Percentiles rank a stretch among this genome's conserved stretches.
Evolutionary conservation across 176 grass and related monocot genomes (phyloP).

Genomic region (Cenchrus americanus): DNA sequence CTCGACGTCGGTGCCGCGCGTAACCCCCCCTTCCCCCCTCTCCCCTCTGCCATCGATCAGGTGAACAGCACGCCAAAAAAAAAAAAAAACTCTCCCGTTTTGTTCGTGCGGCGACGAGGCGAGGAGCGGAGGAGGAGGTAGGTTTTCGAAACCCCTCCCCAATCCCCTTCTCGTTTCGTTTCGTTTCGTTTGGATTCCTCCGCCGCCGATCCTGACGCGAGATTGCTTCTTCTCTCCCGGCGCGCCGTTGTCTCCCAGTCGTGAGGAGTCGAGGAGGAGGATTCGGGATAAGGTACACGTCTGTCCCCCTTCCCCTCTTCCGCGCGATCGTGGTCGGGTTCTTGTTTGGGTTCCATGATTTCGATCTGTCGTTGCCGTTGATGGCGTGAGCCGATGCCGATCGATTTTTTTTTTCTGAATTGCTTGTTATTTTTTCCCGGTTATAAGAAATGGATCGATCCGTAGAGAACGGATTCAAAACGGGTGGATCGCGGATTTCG

Average conservation of each 20-base stretch:
- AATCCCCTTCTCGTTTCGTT: background rate
- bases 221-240: background rate
- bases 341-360: background rate
- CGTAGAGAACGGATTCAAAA: background rate
- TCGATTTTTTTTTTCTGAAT: background rate
- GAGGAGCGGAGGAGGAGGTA: constrained; percentile 6
- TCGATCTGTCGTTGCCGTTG: background rate
- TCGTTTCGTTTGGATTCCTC: background rate
- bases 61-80: constrained; percentile 1
- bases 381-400: background rate
- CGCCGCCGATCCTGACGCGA: constrained; percentile 26
- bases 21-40: background rate
- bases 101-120: constrained; percentile 15
- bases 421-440: background rate
- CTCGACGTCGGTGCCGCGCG: constrained; percentile 54
- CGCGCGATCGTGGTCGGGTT: constrained; percentile 1
- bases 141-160: constrained; percentile 37
- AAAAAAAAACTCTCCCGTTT: background rate
- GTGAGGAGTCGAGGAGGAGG: constrained; percentile 10
- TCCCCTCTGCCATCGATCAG: background rate
- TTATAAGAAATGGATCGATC: constrained; percentile 4
- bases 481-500: background rate
- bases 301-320: background rate
- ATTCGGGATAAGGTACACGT: constrained; percentile 32
- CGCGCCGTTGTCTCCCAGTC: background rate